Evolutionary conservation across 257 asterid species (phyloP), one percentile per base, ranked within the genome.

Genomic region (Jasminum sambac): DNA sequence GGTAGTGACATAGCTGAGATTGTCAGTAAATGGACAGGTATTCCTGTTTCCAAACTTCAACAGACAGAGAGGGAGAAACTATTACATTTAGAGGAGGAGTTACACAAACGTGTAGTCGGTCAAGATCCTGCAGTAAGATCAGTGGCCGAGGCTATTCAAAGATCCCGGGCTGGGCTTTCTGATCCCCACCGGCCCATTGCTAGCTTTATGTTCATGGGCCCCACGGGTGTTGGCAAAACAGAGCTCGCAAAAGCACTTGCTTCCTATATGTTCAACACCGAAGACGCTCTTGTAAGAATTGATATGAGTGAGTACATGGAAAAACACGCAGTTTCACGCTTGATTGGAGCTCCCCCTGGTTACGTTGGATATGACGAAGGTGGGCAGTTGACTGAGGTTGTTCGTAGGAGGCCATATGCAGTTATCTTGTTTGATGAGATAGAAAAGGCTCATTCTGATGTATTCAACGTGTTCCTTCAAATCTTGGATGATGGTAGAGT

Each of bases 231-330:
- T 36, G 98, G 98, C 25, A 93, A 93, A 76, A 93, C 98, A 0
- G 98, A 93, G 87, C 86, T 93, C 12, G 98, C 98, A 10, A 93
- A 93, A 84, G 85, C 98, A 11, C 95, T 93, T 19, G 97, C 98
- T 4, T 78, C 90, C 14, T 89, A 93, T 63, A n/a, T 93, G 80
- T 93, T 93, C 79, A 89, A 93, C 84, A 90, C 98, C 3, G 98
- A 93, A 78, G 95, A 93, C 77, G 90, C 98, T 63, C 87, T 93
- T 7, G 98, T 93, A 43, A 86, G 98, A 72, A 90, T 93, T 4
- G 98, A 93, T 77, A 93, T 93, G 97, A 93, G 98, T 5, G 97
- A 93, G 79, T 93, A 93, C 81, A 93, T 93, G 98, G 98, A 93
- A 80, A 93, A 93, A 70, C 96, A 93, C 43, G 97, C 98, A 6